phyloP scores from a whole-genome alignment of 495 filamentous ascomycete genomes.

The Penicilliopsis zonata region DNA sequence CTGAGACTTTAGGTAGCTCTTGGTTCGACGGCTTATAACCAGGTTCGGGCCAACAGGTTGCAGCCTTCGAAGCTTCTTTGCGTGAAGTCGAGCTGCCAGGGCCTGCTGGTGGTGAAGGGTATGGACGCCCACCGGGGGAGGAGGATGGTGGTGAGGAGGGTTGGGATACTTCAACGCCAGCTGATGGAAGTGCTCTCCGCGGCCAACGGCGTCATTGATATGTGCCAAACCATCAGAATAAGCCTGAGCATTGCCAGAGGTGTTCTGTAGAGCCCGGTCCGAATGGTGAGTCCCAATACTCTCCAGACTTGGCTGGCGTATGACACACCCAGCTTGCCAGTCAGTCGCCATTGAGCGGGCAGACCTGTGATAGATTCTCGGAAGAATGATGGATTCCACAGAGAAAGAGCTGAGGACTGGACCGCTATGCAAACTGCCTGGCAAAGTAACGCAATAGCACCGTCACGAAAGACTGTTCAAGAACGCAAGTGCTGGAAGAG shows the following conservation, averaged over 20 bases:
- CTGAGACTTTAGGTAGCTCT: constrained; percentile 35
- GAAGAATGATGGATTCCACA: constrained; percentile 43
- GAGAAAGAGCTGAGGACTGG: constrained; percentile 15
- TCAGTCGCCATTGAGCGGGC: constrained; percentile 37
- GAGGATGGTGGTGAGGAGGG: constrained; percentile 16
- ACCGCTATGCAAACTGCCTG: constrained; percentile 31
- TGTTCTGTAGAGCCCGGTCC: constrained; percentile 34
- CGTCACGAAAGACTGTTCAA: constrained; percentile 23
- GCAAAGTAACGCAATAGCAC: constrained; percentile 33
- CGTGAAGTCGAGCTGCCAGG: constrained; percentile 21
- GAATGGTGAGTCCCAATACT: constrained; percentile 27
- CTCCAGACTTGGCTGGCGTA: constrained; percentile 28
- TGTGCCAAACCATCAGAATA: constrained; percentile 27
- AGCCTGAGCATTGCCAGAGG: constrained; percentile 37
- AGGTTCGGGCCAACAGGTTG: constrained; percentile 23
- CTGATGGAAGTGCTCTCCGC: constrained; percentile 29
- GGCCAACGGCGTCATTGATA: constrained; percentile 17
- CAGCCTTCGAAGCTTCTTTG: constrained; percentile 25
- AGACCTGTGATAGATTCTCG: constrained; percentile 32
- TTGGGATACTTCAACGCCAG: constrained; percentile 30
- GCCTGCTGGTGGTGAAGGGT: constrained; percentile 21
- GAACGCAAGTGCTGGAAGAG: constrained; percentile 31
- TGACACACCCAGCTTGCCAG: constrained; percentile 34
- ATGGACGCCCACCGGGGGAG: constrained; percentile 15
- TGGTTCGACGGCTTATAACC: constrained; percentile 16